phyloP scores from a whole-genome alignment of 116 monocot species.

The Papilionanthe hybrid region DNA sequence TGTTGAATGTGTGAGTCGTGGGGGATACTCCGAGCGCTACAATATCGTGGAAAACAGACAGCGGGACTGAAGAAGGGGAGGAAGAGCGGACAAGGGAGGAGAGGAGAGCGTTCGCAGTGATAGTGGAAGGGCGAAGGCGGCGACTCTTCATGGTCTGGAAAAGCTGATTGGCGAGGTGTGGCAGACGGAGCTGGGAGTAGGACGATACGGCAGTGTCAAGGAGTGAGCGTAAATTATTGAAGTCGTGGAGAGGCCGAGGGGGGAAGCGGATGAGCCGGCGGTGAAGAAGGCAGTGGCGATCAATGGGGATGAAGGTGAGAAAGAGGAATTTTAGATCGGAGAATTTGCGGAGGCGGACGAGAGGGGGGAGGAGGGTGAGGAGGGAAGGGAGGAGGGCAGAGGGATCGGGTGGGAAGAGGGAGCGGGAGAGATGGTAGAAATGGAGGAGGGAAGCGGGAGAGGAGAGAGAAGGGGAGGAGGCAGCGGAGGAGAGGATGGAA shows the following conservation, averaged over 20 bases:
- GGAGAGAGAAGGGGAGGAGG: constrained; percentile 12
- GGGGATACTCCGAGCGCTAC: constrained; percentile 56
- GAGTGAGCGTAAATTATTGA: constrained; percentile 35
- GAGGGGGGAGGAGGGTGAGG: constrained; percentile 38
- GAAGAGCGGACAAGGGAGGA: constrained; percentile 33
- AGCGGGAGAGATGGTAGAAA: neutral
- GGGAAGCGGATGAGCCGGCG: constrained; percentile 34
- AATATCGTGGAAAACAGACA: constrained; percentile 42
- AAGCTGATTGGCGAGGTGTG: constrained; percentile 61
- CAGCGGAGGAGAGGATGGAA: constrained; percentile 2
- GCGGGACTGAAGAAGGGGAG: constrained; percentile 30
- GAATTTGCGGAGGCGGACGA: constrained; percentile 35
- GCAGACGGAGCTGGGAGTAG: constrained; percentile 37
- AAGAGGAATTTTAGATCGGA: constrained; percentile 48
- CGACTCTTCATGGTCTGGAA: constrained; percentile 60
- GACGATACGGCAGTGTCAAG: constrained; percentile 60
- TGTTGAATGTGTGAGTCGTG: constrained; percentile 56
- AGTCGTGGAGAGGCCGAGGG: constrained; percentile 19
- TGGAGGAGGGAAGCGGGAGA: constrained; percentile 21
- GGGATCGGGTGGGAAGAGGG: constrained; percentile 10
- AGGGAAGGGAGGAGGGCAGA: constrained; percentile 20
- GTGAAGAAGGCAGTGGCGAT: constrained; percentile 41
- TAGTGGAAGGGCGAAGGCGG: constrained; percentile 53
- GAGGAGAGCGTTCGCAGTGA: constrained; percentile 36
- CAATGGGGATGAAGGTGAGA: constrained; percentile 56